Percentiles rank a stretch among this genome's conserved stretches.
phyloP scores from a whole-genome alignment of 495 filamentous ascomycete species.

The Talaromyces wortmannii region DNA sequence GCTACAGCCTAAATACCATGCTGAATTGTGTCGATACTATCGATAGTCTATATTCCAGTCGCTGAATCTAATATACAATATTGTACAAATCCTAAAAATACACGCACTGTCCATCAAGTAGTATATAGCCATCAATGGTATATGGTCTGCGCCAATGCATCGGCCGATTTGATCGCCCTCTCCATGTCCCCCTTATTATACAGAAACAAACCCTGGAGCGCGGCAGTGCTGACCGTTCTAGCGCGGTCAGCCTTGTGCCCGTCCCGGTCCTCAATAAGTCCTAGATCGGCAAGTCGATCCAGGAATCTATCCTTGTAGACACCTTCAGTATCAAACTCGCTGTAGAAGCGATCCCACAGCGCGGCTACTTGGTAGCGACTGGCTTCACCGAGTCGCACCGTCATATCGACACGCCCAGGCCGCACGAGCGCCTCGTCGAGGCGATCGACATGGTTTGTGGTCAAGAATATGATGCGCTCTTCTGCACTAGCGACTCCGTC shows the following conservation, averaged over 20 bases:
- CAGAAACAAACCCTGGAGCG: slow-evolving; percentile 87
- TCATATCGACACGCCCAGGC: slow-evolving; percentile 91
- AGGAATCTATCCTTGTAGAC: slow-evolving; percentile 39
- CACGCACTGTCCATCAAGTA: too few relatives aligned
- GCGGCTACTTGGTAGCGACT: slow-evolving; percentile 74
- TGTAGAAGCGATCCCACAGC: slow-evolving; percentile 95
- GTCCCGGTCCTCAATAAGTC: slow-evolving; percentile 43
- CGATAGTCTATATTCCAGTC: too few relatives aligned
- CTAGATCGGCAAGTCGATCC: slow-evolving; percentile 40
- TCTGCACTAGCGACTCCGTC: slow-evolving; percentile 95
- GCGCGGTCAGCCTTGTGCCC: slow-evolving; percentile 28
- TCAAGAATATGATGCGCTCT: slow-evolving; percentile 87
- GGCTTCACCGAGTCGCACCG: slow-evolving; percentile 80
- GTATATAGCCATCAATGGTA: neutral
- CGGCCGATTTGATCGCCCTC: slow-evolving; percentile 75
- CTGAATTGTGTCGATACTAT: too few relatives aligned
- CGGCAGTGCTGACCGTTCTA: slow-evolving; percentile 69
- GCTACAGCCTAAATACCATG: too few relatives aligned
- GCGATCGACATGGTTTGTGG: slow-evolving; percentile 87
- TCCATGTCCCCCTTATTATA: slow-evolving; percentile 89
- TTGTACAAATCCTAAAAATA: too few relatives aligned
- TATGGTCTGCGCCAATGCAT: slow-evolving; percentile 45
- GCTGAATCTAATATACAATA: too few relatives aligned
- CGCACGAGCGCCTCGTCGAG: slow-evolving; percentile 85
- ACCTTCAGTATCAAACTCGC: slow-evolving; percentile 63